phyloP scores from a whole-genome alignment of 2,329 filamentous ascomycete genomes.

The Fusarium brevicatenulatum region DNA sequence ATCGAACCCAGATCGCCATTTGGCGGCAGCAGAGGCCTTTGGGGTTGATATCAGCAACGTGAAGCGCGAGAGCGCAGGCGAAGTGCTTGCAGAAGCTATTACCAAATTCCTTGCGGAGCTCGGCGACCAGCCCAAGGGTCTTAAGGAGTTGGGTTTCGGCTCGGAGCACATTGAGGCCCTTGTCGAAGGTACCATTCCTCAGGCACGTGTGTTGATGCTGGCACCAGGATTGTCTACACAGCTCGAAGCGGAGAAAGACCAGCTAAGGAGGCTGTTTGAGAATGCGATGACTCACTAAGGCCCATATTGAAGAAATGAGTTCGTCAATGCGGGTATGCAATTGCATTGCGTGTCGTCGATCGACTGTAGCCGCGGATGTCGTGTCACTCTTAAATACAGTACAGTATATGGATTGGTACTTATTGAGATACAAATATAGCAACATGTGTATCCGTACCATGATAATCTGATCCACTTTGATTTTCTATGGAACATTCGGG shows the following conservation, averaged over 20 bases:
- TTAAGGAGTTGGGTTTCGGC: conserved; percentile 85
- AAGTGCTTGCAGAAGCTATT: conserved; percentile 85
- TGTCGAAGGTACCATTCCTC: conserved; percentile 94
- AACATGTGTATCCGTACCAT: neutral
- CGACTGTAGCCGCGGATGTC: conserved; percentile 2
- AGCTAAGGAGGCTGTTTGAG: conserved; percentile 76
- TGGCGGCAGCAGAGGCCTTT: conserved; percentile 89
- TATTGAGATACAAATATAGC: conserved; percentile 11
- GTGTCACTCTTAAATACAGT: conserved; percentile 17
- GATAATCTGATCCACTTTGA: conserved; percentile 3
- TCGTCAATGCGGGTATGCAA: conserved; percentile 24
- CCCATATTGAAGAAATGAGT: conserved; percentile 8
- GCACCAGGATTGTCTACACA: conserved; percentile 83
- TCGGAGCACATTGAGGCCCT: conserved; percentile 79
- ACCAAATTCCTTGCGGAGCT: conserved; percentile 82
- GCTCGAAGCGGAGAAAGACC: conserved; percentile 75
- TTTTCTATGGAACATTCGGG: conserved; percentile 15
- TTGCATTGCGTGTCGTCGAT: conserved; percentile 31
- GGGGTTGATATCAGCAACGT: conserved; percentile 90
- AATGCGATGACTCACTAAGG: conserved; percentile 57
- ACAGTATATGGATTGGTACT: conserved; percentile 5
- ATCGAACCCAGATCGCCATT: conserved; percentile 91
- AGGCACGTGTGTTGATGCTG: conserved; percentile 88
- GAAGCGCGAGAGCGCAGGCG: conserved; percentile 88
- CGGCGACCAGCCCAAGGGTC: conserved; percentile 88